These are phyloP conservation scores for Clarireedia homoeocarpa DNA, from an alignment of 2,329 filamentous ascomycete species.

Conservation along the genomic window DNA sequence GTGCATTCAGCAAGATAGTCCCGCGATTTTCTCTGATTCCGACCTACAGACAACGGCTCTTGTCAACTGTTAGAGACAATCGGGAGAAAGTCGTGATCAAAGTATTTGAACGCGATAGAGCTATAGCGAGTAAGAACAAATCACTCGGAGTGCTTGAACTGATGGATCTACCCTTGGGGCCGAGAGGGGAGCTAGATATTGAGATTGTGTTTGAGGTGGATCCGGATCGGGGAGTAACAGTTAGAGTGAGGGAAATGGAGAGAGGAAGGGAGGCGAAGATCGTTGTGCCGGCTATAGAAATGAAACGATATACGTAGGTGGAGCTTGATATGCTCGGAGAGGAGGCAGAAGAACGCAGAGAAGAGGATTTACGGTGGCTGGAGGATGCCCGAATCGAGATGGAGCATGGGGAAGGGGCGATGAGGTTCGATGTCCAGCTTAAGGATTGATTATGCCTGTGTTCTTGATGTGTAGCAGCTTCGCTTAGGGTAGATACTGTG, in stretches of 20 bases:
- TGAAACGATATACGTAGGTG: background rate
- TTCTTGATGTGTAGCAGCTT: too few species aligned
- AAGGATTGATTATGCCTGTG: too few species aligned
- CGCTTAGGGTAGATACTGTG: too few species aligned
- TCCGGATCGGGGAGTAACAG: conserved; percentile 14
- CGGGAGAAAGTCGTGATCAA: conserved; percentile 57
- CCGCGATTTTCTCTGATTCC: conserved; percentile 8
- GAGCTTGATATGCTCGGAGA: background rate
- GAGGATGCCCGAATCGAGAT: too few species aligned
- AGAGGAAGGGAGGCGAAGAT: background rate
- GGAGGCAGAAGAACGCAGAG: too few species aligned
- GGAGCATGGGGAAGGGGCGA: too few species aligned
- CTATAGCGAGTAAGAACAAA: conserved; percentile 64
- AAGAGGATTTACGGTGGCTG: too few species aligned
- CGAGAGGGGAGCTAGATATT: conserved; percentile 13
- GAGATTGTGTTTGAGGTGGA: conserved; percentile 15
- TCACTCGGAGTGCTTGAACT: conserved; percentile 62
- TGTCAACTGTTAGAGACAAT: conserved; percentile 48
- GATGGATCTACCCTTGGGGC: conserved; percentile 49
- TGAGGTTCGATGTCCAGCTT: too few species aligned
- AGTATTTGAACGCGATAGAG: conserved; percentile 61
- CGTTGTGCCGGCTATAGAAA: background rate
- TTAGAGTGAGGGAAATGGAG: background rate
- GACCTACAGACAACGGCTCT: conserved; percentile 23
- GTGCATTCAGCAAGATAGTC: conserved; percentile 7